Percentiles rank a stretch among this genome's conserved stretches.
These are phyloP conservation scores for Phoenix roebelenii DNA, from an alignment of 176 grass and related monocot genomes.

Conservation along the genomic window DNA sequence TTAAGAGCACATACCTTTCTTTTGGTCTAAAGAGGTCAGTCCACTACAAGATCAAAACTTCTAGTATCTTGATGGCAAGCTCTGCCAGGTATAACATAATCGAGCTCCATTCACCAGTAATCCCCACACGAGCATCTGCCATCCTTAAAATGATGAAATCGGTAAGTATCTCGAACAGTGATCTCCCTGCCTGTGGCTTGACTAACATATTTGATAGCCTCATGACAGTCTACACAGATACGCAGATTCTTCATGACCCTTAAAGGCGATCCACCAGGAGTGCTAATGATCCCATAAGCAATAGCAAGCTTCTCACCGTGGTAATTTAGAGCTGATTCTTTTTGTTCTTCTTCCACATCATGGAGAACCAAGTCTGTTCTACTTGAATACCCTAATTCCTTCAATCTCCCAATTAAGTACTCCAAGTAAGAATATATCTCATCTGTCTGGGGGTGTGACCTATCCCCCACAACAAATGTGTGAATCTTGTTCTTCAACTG, in stretches of 20 bases:
- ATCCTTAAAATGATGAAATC: constrained; percentile 52
- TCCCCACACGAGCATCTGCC: constrained; percentile 38
- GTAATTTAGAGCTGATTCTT: constrained; percentile 43
- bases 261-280: constrained; percentile 27
- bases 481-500: constrained; percentile 41
- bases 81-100: too few relatives aligned
- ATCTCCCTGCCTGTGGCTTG: constrained; percentile 26
- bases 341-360: constrained; percentile 55
- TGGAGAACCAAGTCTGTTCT: constrained; percentile 48
- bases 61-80: too few relatives aligned
- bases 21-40: too few relatives aligned
- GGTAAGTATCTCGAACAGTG: constrained; percentile 38
- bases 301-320: constrained; percentile 53
- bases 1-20: too few relatives aligned
- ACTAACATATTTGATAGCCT: constrained; percentile 40
- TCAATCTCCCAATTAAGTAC: constrained; percentile 37
- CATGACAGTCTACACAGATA: constrained; percentile 49
- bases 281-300: constrained; percentile 48
- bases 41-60: too few relatives aligned
- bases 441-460: constrained; percentile 25
- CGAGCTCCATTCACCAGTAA: constrained; percentile 29
- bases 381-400: constrained; percentile 43
- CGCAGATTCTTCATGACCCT: constrained; percentile 59
- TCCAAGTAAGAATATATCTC: constrained; percentile 40
- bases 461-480: constrained; percentile 34